Evolutionary conservation across 2,329 filamentous ascomycete genomes (phyloP), one percentile per base, ranked within the genome.

Genomic region (Fusarium agapanthi): DNA sequence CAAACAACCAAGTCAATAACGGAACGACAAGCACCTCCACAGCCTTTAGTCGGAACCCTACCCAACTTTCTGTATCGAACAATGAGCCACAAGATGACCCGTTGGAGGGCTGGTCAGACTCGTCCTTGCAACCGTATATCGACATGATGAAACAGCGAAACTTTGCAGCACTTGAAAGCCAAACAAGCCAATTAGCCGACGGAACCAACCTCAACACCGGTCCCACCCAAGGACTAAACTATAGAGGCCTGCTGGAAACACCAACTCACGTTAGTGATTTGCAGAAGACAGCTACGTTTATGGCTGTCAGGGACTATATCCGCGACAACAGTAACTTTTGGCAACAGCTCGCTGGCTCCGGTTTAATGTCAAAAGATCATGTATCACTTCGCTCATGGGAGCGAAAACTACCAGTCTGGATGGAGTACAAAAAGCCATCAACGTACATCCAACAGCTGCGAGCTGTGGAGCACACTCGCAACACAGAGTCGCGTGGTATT

Each of bases 211-310:
- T n/a, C n/a, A n/a, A n/a, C n/a, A n/a, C n/a, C n/a, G n/a, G n/a
- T n/a, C n/a, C n/a, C n/a, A n/a, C n/a, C n/a, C n/a, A n/a, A n/a
- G n/a, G n/a, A n/a, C n/a, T n/a, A n/a, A n/a, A n/a, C n/a, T n/a
- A n/a, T n/a, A n/a, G n/a, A n/a, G n/a, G n/a, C n/a, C 7, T 3
- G 2, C 14, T 13, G 20, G 30, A 2, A 7, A 28, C 13, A n/a
- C 1, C 24, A 18, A 1, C 5, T n/a, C 4, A 16, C 6, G 1
- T 2, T 0, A 16, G 45, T 1, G 6, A 2, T 14, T 7, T 28
- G 2, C 50, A 47, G 8, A 9, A 22, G 5, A 71, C 70, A 18
- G 11, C 26, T 6, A 22, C 61, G 1, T 71, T 73, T 1, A 38
- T 2, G 5, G 15, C 43, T 8, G 59, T 73, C 4, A 8, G 53